Conservation (phyloP, 139 green algal species). For the Chlorella sorokiniana region DNA sequence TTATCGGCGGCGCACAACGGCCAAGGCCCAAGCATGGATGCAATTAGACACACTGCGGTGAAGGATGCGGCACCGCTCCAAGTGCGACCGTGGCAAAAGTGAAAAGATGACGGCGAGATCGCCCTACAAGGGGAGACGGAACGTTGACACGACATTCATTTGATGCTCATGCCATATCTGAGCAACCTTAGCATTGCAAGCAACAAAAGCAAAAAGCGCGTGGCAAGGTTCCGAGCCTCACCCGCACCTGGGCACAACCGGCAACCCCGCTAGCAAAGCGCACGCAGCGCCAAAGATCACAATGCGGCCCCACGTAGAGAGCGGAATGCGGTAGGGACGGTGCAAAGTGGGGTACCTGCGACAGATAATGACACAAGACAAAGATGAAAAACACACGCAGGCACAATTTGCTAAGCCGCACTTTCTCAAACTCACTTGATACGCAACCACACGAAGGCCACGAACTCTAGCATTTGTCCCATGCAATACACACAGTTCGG, state of each 20-base stretch:
- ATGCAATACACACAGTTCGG: slow-evolving; percentile 97
- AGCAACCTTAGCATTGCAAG: too few relatives aligned
- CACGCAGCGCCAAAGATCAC: slow-evolving; percentile 84
- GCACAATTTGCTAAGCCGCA: too few relatives aligned
- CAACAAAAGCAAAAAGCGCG: too few relatives aligned
- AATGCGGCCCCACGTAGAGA: slow-evolving; percentile 72
- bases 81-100: slow-evolving; percentile 50
- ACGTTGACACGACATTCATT: neutral
- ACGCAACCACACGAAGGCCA: slow-evolving; percentile 88
- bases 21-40: neutral
- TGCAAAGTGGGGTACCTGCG: slow-evolving; percentile 38
- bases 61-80: slow-evolving; percentile 72
- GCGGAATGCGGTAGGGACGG: slow-evolving; percentile 73
- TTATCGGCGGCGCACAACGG: slow-evolving; percentile 30
- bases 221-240: neutral
- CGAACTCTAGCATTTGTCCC: slow-evolving; percentile 95
- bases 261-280: slow-evolving; percentile 69
- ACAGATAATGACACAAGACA: neutral
- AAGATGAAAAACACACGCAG: neutral
- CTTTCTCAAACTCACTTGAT: slow-evolving; percentile 45
- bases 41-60: slow-evolving; percentile 50
- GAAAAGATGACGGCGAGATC: slow-evolving; percentile 54
- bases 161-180: neutral
- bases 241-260: slow-evolving; percentile 62
- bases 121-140: neutral